Conservation (phyloP, 1,284 basidiomycete species). For the Phaffia rhodozyma region DNA sequence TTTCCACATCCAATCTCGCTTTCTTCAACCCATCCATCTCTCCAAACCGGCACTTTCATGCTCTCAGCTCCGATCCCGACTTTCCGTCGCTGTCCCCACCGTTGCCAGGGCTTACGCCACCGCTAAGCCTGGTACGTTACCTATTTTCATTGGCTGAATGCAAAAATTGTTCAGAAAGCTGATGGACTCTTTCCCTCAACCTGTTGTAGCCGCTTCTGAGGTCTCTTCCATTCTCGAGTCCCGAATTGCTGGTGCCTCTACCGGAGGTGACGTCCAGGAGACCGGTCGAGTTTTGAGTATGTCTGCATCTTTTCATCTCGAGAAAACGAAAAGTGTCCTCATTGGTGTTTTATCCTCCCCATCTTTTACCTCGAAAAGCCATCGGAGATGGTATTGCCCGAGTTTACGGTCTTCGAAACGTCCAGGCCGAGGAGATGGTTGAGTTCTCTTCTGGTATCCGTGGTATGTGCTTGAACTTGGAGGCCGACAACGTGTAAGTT, state of each 20-base stretch:
- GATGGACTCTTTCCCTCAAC: constrained; percentile 2
- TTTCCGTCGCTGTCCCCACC: constrained; percentile 44
- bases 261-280: constrained; percentile 92
- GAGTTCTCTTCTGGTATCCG: constrained; percentile 99
- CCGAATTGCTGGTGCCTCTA: constrained; percentile 83
- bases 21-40: neutral
- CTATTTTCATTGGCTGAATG: neutral
- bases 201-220: constrained; percentile 77
- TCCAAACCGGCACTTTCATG: neutral
- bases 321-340: neutral
- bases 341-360: neutral
- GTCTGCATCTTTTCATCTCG: constrained; percentile 31
- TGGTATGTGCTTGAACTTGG: constrained; percentile 99
- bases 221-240: constrained; percentile 98
- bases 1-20: constrained; percentile 9
- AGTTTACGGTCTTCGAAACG: constrained; percentile 75
- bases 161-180: constrained; percentile 1
- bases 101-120: constrained; percentile 75
- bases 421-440: constrained; percentile 99
- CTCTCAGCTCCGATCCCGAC: constrained; percentile 28
- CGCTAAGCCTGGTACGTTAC: constrained; percentile 79
- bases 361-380: constrained; percentile 41
- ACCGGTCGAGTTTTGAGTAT: constrained; percentile 93
- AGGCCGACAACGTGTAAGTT: constrained; percentile 81
- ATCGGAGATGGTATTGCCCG: constrained; percentile 99